Evolutionary conservation across 768 basidiomycete species (phyloP).

Genomic region (Tulasnella sp.): DNA sequence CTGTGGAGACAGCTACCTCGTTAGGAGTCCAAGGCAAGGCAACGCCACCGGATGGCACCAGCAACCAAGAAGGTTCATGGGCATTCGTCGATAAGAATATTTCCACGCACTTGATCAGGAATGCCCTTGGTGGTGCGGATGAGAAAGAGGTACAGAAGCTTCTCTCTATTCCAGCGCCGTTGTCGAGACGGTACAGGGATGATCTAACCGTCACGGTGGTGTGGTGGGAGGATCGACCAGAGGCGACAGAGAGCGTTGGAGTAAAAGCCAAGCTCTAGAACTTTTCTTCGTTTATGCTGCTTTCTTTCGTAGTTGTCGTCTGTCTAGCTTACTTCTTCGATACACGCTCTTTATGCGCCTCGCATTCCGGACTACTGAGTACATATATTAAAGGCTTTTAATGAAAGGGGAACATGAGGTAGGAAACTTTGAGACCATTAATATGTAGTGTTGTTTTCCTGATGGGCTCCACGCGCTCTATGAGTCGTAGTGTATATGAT

Average conservation of each 20-base stretch:
- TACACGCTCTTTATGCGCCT: background rate
- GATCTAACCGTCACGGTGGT: conserved; percentile 80
- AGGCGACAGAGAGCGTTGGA: background rate
- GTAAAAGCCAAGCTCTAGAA: background rate
- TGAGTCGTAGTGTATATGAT: too few relatives aligned
- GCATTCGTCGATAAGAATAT: conserved; percentile 72
- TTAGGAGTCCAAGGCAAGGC: conserved; percentile 44
- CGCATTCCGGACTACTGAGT: background rate
- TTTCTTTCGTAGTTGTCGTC: background rate
- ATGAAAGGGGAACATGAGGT: background rate
- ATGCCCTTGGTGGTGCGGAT: conserved; percentile 80
- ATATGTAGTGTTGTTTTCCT: background rate
- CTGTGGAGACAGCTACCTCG: conserved; percentile 39
- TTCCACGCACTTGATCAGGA: conserved; percentile 76
- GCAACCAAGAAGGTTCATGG: conserved; percentile 43
- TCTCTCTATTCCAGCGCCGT: conserved; percentile 76
- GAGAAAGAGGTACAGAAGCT: conserved; percentile 42
- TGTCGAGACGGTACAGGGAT: conserved; percentile 69
- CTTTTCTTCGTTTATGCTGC: background rate
- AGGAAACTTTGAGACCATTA: background rate
- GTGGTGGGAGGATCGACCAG: conserved; percentile 59
- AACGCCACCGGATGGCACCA: conserved; percentile 24
- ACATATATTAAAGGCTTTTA: background rate
- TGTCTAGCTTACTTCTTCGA: background rate
- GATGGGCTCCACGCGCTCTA: background rate